Evolutionary conservation across 805 yeast species (phyloP).

Genomic region (Lipomyces orientalis): DNA sequence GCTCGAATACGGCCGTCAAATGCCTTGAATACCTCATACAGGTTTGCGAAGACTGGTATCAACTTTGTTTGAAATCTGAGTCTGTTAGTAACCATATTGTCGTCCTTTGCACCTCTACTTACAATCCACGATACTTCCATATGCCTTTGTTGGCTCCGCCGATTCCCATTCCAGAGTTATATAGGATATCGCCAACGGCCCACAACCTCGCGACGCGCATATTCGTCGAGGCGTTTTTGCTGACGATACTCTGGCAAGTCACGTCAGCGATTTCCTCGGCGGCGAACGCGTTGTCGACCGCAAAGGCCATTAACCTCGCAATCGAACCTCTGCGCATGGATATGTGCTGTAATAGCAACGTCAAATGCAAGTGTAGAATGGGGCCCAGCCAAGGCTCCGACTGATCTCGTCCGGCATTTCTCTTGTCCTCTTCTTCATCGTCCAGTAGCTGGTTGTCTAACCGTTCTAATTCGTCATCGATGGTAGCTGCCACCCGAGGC

Average conservation of each 20-base stretch:
- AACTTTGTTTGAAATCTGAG: slow-evolving; percentile 28
- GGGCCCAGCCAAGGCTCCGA: slow-evolving; percentile 36
- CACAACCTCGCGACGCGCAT: slow-evolving; percentile 38
- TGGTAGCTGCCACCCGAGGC: slow-evolving; percentile 20
- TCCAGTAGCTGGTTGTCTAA: slow-evolving; percentile 32
- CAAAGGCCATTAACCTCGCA: slow-evolving; percentile 44
- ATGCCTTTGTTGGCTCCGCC: slow-evolving; percentile 31
- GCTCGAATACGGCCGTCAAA: slow-evolving; percentile 37
- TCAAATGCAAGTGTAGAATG: slow-evolving; percentile 34
- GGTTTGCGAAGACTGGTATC: slow-evolving; percentile 24
- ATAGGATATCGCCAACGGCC: slow-evolving; percentile 41
- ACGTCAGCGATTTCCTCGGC: slow-evolving; percentile 40
- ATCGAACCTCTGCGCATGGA: slow-evolving; percentile 41
- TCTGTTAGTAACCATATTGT: background rate
- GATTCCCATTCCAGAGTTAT: slow-evolving; percentile 37
- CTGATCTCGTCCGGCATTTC: slow-evolving; percentile 10
- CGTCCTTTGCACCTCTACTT: slow-evolving; percentile 12
- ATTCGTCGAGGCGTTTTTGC: slow-evolving; percentile 25
- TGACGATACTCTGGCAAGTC: slow-evolving; percentile 37
- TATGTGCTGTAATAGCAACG: slow-evolving; percentile 39
- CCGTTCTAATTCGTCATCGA: slow-evolving; percentile 36
- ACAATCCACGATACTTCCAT: slow-evolving; percentile 36
- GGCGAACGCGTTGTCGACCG: slow-evolving; percentile 38
- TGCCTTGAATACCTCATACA: slow-evolving; percentile 18
- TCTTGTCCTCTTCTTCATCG: slow-evolving; percentile 15